Conservation (phyloP, 139 green algal species). For the Trebouxia sp. region DNA sequence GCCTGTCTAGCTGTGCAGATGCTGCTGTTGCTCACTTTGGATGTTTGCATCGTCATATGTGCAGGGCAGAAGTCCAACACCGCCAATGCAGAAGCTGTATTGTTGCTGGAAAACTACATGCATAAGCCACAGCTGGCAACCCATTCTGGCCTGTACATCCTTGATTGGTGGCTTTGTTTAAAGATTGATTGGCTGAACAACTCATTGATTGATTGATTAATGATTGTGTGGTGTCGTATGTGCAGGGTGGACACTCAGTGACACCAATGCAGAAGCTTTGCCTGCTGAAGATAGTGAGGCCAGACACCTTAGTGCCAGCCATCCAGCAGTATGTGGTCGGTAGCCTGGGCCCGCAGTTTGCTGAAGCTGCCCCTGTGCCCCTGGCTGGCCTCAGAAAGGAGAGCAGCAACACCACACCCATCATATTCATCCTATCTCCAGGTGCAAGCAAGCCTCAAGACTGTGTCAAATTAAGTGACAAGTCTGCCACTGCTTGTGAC, state of each 20-base stretch:
- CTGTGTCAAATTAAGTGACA: not conserved
- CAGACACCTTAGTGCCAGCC: slow-evolving; percentile 31
- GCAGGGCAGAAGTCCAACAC: too few species aligned
- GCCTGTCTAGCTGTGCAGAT: too few species aligned
- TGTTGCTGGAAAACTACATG: too few species aligned
- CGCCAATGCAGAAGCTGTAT: too few species aligned
- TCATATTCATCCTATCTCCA: slow-evolving; percentile 59
- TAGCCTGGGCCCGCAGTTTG: slow-evolving; percentile 40
- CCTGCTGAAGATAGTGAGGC: slow-evolving; percentile 36
- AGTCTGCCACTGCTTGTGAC: not conserved
- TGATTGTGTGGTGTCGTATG: too few species aligned
- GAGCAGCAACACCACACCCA: slow-evolving; percentile 39
- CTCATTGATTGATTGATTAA: too few species aligned
- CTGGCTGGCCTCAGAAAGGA: slow-evolving; percentile 27
- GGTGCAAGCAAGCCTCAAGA: slow-evolving; percentile 14
- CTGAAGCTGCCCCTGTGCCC: not conserved
- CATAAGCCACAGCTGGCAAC: too few species aligned
- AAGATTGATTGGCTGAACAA: too few species aligned
- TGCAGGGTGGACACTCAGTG: slow-evolving; percentile 31
- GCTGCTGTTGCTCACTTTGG: too few species aligned
- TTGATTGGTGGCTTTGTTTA: too few species aligned
- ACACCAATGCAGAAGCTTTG: slow-evolving; percentile 39
- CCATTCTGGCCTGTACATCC: too few species aligned
- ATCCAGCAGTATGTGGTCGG: slow-evolving; percentile 39
- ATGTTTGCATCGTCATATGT: too few species aligned